Base-by-base conservation (phyloP, 2,329 filamentous ascomycete genomes). In the Penicillium expansum region DNA sequence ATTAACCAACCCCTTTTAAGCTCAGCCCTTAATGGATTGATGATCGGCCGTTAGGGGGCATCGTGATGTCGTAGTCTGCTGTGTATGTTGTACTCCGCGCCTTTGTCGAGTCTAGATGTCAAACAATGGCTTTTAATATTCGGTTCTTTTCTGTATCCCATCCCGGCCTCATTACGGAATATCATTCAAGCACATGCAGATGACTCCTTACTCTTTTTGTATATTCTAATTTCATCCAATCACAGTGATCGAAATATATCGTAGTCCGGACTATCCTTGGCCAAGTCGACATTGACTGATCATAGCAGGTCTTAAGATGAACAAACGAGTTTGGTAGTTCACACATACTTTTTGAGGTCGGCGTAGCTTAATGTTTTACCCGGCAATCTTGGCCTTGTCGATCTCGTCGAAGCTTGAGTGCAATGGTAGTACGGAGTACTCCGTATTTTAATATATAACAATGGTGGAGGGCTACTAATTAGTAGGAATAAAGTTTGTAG, bases 1-100 rank as follows among this genome's bases (percentile, higher is more conserved):
- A 52, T 52, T 52, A 52, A 30, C 20, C 22, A 9, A 14, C 49
- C 38, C 49, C 30, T 29, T 35, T 44, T 52, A 33, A 52, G 38
- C 30, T 44, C 29, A 35, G n/a, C 11, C 39, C 29, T 45, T 24
- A 3, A 27, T 43, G 29, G n/a, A 33, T 43, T 35, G 22, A 27
- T 33, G 29, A 54, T 54, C 22, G 27, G 22, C 52, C 30, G 16
- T 29, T 18, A 50, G 38, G 51, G 42, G 33, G 32, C 11, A 53
- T 20, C 24, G 13, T 37, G 22, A n/a, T 4, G 20, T 37, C 9
- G n/a, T 33, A 45, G 32, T 52, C 9, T 38, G 24, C 20, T 7
- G 4, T 42, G 14, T 11, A 16, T 8, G 22, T 5, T 8, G 13
- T 22, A 14, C 5, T 22, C 13, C 13, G 8, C 10, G 10, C 24